phyloP scores from a whole-genome alignment of 257 asterid genomes.

The Solanum lignicaule region DNA sequence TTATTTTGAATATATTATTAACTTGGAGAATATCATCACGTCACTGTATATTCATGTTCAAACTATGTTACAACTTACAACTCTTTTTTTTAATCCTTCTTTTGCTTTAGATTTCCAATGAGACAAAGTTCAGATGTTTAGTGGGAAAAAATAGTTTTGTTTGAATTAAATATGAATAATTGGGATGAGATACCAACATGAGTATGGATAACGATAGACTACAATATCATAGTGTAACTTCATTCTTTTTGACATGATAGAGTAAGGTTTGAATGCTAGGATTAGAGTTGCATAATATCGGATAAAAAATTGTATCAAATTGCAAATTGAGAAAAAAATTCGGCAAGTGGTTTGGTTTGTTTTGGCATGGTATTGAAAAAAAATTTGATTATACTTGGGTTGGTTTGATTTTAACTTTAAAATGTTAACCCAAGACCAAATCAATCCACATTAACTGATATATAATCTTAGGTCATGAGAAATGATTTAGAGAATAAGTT shows the following conservation, averaged over 20 bases:
- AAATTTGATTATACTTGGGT: too few relatives aligned
- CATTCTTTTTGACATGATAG: background rate
- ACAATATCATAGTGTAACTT: background rate
- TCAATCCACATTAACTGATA: too few relatives aligned
- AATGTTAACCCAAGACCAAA: too few relatives aligned
- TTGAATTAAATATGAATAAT: background rate
- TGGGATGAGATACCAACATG: background rate
- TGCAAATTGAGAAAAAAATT: too few relatives aligned
- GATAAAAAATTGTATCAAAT: too few relatives aligned
- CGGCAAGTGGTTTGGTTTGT: too few relatives aligned
- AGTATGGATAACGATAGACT: background rate
- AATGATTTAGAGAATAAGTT: background rate
- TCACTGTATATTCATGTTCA: slow-evolving; percentile 5
- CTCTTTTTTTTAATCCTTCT: background rate
- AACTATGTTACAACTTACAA: slow-evolving; percentile 3
- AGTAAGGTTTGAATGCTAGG: background rate
- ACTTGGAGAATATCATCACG: background rate
- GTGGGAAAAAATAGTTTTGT: background rate
- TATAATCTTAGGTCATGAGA: background rate
- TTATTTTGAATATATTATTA: background rate
- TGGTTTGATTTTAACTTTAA: too few relatives aligned
- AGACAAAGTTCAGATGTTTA: background rate
- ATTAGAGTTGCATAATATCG: too few relatives aligned
- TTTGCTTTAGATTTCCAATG: background rate
- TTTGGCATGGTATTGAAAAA: too few relatives aligned